phyloP scores from a whole-genome alignment of 2,329 filamentous ascomycete species.

The Trichoderma sp. region DNA sequence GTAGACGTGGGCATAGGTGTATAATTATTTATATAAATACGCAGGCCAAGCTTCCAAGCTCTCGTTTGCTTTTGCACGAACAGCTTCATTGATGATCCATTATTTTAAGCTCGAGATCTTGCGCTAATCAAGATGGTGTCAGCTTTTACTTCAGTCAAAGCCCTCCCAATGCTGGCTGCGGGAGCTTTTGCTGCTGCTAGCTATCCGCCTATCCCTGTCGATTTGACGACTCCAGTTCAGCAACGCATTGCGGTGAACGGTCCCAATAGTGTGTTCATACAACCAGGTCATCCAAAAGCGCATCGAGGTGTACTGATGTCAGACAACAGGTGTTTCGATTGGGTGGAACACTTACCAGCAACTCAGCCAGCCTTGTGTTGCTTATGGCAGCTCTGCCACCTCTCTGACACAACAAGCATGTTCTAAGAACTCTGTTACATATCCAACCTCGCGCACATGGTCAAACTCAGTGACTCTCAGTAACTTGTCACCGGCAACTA shows the following conservation, averaged over 20 bases:
- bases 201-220: conserved; percentile 49
- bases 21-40: not conserved
- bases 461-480: conserved; percentile 52
- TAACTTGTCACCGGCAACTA: conserved; percentile 52
- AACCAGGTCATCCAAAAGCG: not conserved
- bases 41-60: not conserved
- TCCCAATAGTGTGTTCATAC: conserved; percentile 45
- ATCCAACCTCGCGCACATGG: conserved; percentile 56
- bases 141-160: conserved; percentile 1
- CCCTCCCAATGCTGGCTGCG: conserved; percentile 13
- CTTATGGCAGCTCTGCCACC: conserved; percentile 49
- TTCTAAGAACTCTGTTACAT: conserved; percentile 51
- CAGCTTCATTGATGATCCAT: not conserved
- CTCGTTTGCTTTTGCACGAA: not conserved
- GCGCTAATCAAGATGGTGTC: conserved; percentile 5
- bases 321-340: conserved; percentile 49
- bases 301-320: not conserved
- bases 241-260: conserved; percentile 55
- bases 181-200: conserved; percentile 29
- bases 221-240: conserved; percentile 56
- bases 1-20: too few relatives aligned
- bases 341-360: conserved; percentile 60
- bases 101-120: not conserved
- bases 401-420: conserved; percentile 46
- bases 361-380: conserved; percentile 49